Evolutionary conservation across 768 basidiomycete genomes (phyloP), one percentile per base, ranked within the genome.

Genomic region (Collybia mongolica): DNA sequence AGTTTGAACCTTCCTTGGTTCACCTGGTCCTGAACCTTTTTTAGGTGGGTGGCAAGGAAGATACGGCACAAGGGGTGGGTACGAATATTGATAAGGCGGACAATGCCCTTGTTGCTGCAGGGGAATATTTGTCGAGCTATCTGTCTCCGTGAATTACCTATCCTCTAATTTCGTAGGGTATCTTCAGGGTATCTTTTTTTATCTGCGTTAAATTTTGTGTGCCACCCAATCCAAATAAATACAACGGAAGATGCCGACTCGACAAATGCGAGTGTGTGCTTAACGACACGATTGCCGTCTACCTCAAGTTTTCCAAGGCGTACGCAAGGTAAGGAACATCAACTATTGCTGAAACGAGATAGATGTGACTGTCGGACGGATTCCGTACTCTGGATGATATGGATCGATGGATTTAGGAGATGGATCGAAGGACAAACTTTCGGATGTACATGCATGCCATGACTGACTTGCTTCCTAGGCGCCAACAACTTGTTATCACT

Each of bases 21-120:
- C 35, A 20, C 14, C 19, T 11, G 18, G 28, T n/a, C 29, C 51
- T 48, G 50, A 45, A 45, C 53, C 32, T 44, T 20, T 50, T 35
- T 23, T 48, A 94, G 92, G 93, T 93, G 45, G 97, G 97, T 48
- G 97, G 97, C 12, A 98, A 95, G 69, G 92, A 92, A 52, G 97
- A 98, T 32, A 79, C 82, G 48, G 88, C 89, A 1, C 93, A 95
- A 62, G 97, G 97, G 20, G 84, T 96, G 12, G 97, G 97, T 24
- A 69, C 74, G 2, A 77, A 90, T 53, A 66, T 77, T 0, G 68
- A 67, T 20, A 85, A 80, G 67, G 69, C 93, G 2, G 70, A 77
- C 14, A 90, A 88, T 52, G 94, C 90, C 1, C 58, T 93, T 17
- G 62, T 59, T 48, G 72, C 74, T 19, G 92, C 90, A 3, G 70